These are phyloP conservation scores for Beauveria varroae DNA, from an alignment of 2,329 filamentous ascomycete genomes.

Conservation along the genomic window DNA sequence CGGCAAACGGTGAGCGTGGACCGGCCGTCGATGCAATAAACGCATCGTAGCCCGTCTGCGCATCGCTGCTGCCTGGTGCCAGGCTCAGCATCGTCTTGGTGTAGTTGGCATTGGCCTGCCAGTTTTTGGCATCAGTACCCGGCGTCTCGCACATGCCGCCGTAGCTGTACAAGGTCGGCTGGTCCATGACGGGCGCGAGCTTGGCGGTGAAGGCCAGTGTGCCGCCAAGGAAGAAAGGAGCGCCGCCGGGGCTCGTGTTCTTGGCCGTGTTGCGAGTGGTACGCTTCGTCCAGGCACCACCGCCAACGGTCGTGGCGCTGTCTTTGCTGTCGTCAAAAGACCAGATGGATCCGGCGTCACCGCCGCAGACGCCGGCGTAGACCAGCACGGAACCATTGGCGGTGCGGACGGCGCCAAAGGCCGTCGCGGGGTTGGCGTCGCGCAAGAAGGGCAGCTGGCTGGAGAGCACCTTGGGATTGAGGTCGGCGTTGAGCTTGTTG, in stretches of 20 bases:
- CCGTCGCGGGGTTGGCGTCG: conserved; percentile 32
- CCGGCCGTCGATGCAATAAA: conserved; percentile 40
- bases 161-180: conserved; percentile 63
- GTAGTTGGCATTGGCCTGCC: conserved; percentile 67
- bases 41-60: conserved; percentile 27
- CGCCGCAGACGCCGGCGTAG: conserved; percentile 64
- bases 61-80: conserved; percentile 31
- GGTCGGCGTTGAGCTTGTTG: conserved; percentile 41
- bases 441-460: conserved; percentile 55
- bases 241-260: conserved; percentile 18
- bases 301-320: conserved; percentile 16
- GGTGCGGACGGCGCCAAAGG: conserved; percentile 63
- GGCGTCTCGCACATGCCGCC: conserved; percentile 77
- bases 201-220: conserved; percentile 61
- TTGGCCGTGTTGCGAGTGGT: conserved; percentile 13
- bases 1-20: conserved; percentile 72
- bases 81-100: conserved; percentile 71
- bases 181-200: conserved; percentile 43
- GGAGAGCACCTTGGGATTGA: conserved; percentile 42
- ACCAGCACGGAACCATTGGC: conserved; percentile 63
- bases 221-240: conserved; percentile 44
- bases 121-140: conserved; percentile 35
- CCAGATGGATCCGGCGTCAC: conserved; percentile 56
- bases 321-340: conserved; percentile 46
- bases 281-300: conserved; percentile 23